Conservation (phyloP, 768 basidiomycete genomes). For the Suillus subluteus region DNA sequence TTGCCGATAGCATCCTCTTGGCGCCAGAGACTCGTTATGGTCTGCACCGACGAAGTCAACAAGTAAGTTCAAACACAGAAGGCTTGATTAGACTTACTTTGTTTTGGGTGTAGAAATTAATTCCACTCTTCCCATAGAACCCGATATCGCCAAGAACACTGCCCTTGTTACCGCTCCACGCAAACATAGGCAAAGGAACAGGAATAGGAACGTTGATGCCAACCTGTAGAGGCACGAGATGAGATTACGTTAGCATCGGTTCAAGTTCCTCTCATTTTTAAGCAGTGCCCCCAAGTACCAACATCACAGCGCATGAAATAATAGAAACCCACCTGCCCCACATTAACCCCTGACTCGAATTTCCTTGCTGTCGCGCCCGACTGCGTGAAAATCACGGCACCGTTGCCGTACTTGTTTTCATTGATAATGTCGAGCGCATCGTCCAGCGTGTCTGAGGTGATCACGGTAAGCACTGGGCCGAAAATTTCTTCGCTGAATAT, state of each 20-base stretch:
- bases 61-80: not conserved
- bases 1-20: conserved; percentile 81
- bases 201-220: conserved; percentile 94
- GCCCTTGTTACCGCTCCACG: conserved; percentile 94
- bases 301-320: not conserved
- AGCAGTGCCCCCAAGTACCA: not conserved
- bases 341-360: conserved; percentile 86
- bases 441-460: conserved; percentile 83
- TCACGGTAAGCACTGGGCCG: conserved; percentile 82
- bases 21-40: conserved; percentile 91
- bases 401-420: conserved; percentile 89
- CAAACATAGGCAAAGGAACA: conserved; percentile 93
- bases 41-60: conserved; percentile 49
- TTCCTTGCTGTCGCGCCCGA: conserved; percentile 93
- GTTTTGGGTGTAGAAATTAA: conserved; percentile 96
- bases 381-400: conserved; percentile 95
- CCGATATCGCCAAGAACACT: conserved; percentile 85
- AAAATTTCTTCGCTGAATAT: conserved; percentile 86
- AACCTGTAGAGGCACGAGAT: conserved; percentile 38
- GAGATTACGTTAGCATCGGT: not conserved
- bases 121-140: conserved; percentile 91
- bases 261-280: not conserved
- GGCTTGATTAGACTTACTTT: conserved; percentile 53
- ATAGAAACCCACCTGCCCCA: conserved; percentile 57
- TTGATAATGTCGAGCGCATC: conserved; percentile 92